A percentile compares a stretch with the other conserved stretches of the same genome.
Conservation (phyloP, 805 yeast species). For the Candida chauliodis region DNA sequence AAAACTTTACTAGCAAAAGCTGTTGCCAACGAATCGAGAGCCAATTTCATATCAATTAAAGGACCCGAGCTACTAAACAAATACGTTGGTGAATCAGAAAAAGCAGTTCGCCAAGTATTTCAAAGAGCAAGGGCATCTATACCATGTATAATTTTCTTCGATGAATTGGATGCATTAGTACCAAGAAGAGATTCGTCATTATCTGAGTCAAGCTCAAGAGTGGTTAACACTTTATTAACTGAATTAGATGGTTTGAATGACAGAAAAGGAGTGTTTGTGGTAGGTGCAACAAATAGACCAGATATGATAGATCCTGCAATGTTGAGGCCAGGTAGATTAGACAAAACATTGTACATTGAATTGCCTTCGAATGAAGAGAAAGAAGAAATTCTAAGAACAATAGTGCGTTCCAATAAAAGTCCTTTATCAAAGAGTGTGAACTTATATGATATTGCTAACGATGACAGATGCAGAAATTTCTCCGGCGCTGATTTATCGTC, state of each 20-base stretch:
- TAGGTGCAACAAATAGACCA: slow-evolving; percentile 96
- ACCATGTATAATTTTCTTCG: slow-evolving; percentile 93
- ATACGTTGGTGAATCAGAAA: slow-evolving; percentile 94
- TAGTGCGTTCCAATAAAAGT: slow-evolving; percentile 66
- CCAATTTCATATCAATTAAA: slow-evolving; percentile 91
- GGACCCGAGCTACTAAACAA: slow-evolving; percentile 95
- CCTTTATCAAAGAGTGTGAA: slow-evolving; percentile 69
- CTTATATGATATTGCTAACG: slow-evolving; percentile 59
- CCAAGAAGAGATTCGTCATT: slow-evolving; percentile 88
- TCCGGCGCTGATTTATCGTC: slow-evolving; percentile 97
- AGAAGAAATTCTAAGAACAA: slow-evolving; percentile 74
- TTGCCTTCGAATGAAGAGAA: slow-evolving; percentile 79
- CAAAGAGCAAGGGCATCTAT: slow-evolving; percentile 87
- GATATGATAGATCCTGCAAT: slow-evolving; percentile 98
- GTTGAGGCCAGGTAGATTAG: slow-evolving; percentile 95
- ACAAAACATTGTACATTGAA: slow-evolving; percentile 88
- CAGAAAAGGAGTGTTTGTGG: slow-evolving; percentile 86
- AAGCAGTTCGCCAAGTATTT: slow-evolving; percentile 91
- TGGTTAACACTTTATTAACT: slow-evolving; percentile 89
- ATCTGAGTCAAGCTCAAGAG: slow-evolving; percentile 88
- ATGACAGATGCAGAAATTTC: slow-evolving; percentile 80
- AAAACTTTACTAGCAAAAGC: slow-evolving; percentile 95
- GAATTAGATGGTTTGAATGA: slow-evolving; percentile 95
- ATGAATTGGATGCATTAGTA: slow-evolving; percentile 92
- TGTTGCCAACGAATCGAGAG: slow-evolving; percentile 95